These are phyloP conservation scores for Podaxis rugospora DNA, from an alignment of 768 basidiomycete species.

Conservation along the genomic window DNA sequence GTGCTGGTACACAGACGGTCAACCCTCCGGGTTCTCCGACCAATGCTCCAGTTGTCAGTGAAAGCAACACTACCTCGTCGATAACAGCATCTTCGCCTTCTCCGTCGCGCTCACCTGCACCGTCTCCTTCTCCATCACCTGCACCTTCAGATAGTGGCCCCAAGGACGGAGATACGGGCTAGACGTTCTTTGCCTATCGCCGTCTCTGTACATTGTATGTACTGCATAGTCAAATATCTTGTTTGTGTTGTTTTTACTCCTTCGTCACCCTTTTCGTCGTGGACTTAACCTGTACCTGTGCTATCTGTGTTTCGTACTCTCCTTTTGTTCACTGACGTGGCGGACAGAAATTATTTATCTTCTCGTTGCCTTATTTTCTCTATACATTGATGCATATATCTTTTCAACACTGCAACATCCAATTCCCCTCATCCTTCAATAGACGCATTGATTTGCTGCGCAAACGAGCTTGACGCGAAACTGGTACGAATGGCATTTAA, in stretches of 20 bases:
- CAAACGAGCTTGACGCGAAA: neutral
- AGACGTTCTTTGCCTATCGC: constrained; percentile 17
- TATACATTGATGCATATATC: constrained; percentile 4
- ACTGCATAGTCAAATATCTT: constrained; percentile 1
- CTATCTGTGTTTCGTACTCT: neutral
- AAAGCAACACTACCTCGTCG: constrained; percentile 13
- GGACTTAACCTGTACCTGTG: constrained; percentile 2
- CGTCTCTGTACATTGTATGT: constrained; percentile 12
- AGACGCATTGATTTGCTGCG: neutral
- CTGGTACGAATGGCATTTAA: constrained; percentile 12
- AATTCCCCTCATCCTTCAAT: neutral
- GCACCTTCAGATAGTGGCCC: constrained; percentile 58
- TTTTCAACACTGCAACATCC: constrained; percentile 2
- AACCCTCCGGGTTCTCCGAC: neutral
- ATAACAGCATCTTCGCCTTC: constrained; percentile 13
- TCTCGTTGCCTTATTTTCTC: constrained; percentile 7
- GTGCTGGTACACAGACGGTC: neutral
- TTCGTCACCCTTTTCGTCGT: neutral
- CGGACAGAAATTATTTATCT: neutral
- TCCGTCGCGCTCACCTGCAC: constrained; percentile 16
- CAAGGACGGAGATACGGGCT: constrained; percentile 77
- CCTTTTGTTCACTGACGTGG: constrained; percentile 3
- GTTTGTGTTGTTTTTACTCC: constrained; percentile 7
- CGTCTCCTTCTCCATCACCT: constrained; percentile 32
- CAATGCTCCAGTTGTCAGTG: neutral